These are phyloP conservation scores for Heterobasidion annosum DNA, from an alignment of 1,284 basidiomycete species.

Conservation along the genomic window DNA sequence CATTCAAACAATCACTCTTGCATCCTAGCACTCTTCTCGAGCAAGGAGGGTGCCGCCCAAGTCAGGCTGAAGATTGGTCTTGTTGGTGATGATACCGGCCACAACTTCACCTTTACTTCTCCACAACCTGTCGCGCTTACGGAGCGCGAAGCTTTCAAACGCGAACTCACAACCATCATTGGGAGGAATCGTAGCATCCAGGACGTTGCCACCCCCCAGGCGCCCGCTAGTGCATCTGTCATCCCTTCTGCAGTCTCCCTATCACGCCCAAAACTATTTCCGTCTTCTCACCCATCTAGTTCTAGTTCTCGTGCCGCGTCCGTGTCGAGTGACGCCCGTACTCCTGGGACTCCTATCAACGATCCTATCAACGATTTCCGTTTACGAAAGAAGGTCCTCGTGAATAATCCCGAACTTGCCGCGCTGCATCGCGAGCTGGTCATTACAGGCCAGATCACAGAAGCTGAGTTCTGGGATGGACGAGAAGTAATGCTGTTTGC, in stretches of 20 bases:
- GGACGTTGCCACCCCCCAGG: slow-evolving; percentile 11
- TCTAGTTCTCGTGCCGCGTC: slow-evolving; percentile 52
- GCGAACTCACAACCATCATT: slow-evolving; percentile 65
- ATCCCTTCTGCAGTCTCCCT: slow-evolving; percentile 18
- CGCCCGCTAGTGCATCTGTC: slow-evolving; percentile 17
- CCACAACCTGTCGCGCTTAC: slow-evolving; percentile 46
- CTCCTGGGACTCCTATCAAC: slow-evolving; percentile 44
- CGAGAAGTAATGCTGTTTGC: slow-evolving; percentile 54
- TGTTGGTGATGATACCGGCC: slow-evolving; percentile 55
- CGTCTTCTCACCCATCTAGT: slow-evolving; percentile 27
- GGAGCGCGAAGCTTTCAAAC: slow-evolving; percentile 76
- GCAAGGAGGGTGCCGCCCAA: slow-evolving; percentile 70
- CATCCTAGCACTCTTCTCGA: slow-evolving; percentile 64
- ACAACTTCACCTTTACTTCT: slow-evolving; percentile 74
- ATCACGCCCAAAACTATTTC: slow-evolving; percentile 10
- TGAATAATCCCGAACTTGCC: slow-evolving; percentile 69
- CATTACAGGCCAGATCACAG: slow-evolving; percentile 75
- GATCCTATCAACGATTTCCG: slow-evolving; percentile 60
- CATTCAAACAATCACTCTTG: not conserved
- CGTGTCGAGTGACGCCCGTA: slow-evolving; percentile 45
- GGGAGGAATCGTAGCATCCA: slow-evolving; percentile 47
- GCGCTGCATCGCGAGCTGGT: slow-evolving; percentile 82
- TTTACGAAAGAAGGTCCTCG: slow-evolving; percentile 71
- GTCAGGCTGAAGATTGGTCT: slow-evolving; percentile 68
- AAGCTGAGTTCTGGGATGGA: slow-evolving; percentile 93